Conservation (phyloP, 1,139 yeast genomes). For the Protomyces inundatus region DNA sequence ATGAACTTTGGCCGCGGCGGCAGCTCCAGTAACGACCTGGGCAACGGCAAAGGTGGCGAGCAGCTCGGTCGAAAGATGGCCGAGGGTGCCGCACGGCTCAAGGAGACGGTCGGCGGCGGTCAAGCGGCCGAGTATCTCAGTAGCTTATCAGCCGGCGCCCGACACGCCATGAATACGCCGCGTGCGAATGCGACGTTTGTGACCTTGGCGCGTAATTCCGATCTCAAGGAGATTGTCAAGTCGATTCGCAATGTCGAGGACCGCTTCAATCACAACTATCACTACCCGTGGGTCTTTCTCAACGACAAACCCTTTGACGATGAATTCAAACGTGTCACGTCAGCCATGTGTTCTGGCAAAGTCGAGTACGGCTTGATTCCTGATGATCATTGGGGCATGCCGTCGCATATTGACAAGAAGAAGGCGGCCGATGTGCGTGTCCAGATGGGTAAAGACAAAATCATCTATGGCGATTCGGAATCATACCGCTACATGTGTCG, state of each 20-base stretch:
- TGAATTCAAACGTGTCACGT: slow-evolving; percentile 51
- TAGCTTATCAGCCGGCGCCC: neutral
- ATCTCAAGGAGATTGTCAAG: slow-evolving; percentile 52
- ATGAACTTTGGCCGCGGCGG: neutral
- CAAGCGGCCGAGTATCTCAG: neutral
- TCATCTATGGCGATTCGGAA: slow-evolving; percentile 59
- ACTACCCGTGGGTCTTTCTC: slow-evolving; percentile 77
- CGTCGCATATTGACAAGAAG: slow-evolving; percentile 59
- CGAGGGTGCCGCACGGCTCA: neutral
- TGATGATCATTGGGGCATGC: slow-evolving; percentile 65
- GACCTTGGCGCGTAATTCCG: slow-evolving; percentile 61
- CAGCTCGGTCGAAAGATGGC: neutral
- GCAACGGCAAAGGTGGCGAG: neutral
- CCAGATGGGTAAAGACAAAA: slow-evolving; percentile 37
- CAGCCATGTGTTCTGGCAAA: slow-evolving; percentile 53
- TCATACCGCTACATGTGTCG: slow-evolving; percentile 70
- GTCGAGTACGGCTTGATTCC: slow-evolving; percentile 60
- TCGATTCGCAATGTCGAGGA: slow-evolving; percentile 64
- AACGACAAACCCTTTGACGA: slow-evolving; percentile 58
- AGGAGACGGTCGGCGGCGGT: neutral
- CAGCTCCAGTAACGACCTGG: neutral
- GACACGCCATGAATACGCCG: slow-evolving; percentile 4
- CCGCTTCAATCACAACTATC: slow-evolving; percentile 59
- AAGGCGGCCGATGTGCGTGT: slow-evolving; percentile 39
- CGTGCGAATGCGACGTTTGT: slow-evolving; percentile 43